Evolutionary conservation across 2,329 filamentous ascomycete genomes (phyloP).

Genomic region (Ceratocystis cubensis): DNA sequence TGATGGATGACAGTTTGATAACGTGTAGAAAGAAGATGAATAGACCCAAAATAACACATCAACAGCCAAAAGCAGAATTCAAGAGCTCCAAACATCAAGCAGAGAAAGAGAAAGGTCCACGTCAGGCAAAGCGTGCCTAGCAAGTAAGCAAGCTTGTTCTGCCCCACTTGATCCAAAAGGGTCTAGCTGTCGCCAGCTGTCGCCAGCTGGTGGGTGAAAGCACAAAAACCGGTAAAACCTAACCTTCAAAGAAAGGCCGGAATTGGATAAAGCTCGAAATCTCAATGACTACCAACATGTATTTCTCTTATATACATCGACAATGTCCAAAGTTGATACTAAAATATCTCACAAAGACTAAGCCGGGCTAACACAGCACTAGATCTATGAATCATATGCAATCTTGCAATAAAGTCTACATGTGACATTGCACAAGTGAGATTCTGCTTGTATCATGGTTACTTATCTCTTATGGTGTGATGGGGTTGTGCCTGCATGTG

Average conservation of each 20-base stretch:
- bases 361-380: neutral
- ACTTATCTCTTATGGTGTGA: neutral
- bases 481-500: too few species aligned
- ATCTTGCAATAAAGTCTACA: neutral
- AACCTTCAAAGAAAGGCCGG: neutral
- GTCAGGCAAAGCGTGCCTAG: slow-evolving; percentile 34
- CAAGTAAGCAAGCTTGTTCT: neutral
- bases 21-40: neutral
- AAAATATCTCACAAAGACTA: too few species aligned
- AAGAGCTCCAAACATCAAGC: slow-evolving; percentile 4
- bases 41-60: too few species aligned
- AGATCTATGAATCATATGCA: neutral
- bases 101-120: slow-evolving; percentile 27
- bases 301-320: too few species aligned
- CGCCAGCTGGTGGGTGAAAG: neutral
- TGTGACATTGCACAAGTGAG: neutral
- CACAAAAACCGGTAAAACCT: neutral
- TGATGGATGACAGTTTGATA: neutral
- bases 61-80: neutral
- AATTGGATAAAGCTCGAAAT: neutral
- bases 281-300: too few species aligned
- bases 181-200: neutral
- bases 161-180: slow-evolving; percentile 11
- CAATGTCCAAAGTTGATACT: too few species aligned
- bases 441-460: neutral